Conservation (phyloP, 1,139 yeast genomes). For the Sugiyamaella grinbergsii region DNA sequence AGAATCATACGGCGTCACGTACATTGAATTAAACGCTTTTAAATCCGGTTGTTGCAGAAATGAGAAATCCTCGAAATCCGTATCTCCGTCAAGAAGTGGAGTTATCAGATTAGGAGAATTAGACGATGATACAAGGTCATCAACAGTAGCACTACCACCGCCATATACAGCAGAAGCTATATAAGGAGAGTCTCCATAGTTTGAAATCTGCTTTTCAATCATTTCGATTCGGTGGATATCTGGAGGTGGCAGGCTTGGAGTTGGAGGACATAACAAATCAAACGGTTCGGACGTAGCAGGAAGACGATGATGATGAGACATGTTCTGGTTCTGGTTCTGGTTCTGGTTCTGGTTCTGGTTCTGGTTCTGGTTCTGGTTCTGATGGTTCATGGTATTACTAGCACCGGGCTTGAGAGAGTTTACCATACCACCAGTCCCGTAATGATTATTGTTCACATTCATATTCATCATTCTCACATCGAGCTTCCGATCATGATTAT, state of each 20-base stretch:
- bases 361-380: no score
- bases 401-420: no score
- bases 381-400: no score
- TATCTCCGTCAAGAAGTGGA: constrained; percentile 3
- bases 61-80: constrained; percentile 13
- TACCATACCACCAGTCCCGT: not conserved
- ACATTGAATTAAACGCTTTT: constrained; percentile 10
- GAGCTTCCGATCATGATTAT: constrained; percentile 2
- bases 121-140: not conserved
- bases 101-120: constrained; percentile 7
- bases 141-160: constrained; percentile 5
- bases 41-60: constrained; percentile 11
- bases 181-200: constrained; percentile 20
- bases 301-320: constrained; percentile 4
- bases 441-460: not conserved
- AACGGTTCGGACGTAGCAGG: constrained; percentile 10
- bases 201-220: constrained; percentile 23
- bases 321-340: no score
- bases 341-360: no score
- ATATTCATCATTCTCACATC: constrained; percentile 10
- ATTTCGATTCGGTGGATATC: constrained; percentile 21
- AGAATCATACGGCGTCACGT: constrained; percentile 14
- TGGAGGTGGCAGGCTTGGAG: constrained; percentile 24
- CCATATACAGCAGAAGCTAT: constrained; percentile 26
- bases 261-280: constrained; percentile 24